These are phyloP conservation scores for Blastomyces parvus DNA, from an alignment of 2,329 filamentous ascomycete species.

Conservation along the genomic window DNA sequence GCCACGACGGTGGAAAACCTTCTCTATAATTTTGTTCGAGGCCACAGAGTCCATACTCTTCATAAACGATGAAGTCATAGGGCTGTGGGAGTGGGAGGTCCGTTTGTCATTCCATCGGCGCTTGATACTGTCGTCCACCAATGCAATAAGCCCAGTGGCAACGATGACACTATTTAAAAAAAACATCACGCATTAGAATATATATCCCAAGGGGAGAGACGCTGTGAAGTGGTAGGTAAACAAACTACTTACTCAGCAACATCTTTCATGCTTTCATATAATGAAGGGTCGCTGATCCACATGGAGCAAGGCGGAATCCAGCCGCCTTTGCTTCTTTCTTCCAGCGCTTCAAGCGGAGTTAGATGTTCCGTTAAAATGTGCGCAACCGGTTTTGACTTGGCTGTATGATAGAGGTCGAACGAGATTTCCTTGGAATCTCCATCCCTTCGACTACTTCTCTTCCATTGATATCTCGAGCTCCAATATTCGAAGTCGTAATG, in stretches of 20 bases:
- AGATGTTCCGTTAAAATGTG: constrained; percentile 76
- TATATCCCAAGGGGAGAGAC: neutral
- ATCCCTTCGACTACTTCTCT: constrained; percentile 59
- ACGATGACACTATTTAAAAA: constrained; percentile 73
- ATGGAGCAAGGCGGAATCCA: constrained; percentile 88
- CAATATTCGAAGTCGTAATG: constrained; percentile 91
- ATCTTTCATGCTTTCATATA: constrained; percentile 63
- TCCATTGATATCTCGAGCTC: constrained; percentile 80
- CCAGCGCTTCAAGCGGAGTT: constrained; percentile 57
- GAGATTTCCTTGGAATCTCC: constrained; percentile 55
- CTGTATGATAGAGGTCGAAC: constrained; percentile 68
- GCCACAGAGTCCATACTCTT: constrained; percentile 54
- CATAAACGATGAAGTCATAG: constrained; percentile 43
- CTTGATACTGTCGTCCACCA: constrained; percentile 88
- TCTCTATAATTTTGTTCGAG: constrained; percentile 53
- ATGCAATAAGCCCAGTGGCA: constrained; percentile 75
- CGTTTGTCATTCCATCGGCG: constrained; percentile 57
- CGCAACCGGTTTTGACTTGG: constrained; percentile 57
- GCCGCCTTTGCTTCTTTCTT: constrained; percentile 67
- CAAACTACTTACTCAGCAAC: constrained; percentile 66
- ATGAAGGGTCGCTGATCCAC: constrained; percentile 69
- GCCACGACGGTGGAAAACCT: constrained; percentile 50
- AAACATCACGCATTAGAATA: constrained; percentile 5
- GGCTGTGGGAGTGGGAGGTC: constrained; percentile 43
- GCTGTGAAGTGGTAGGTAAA: constrained; percentile 8